These are phyloP conservation scores for Hericium rajendrae DNA, from an alignment of 768 basidiomycete species.

Conservation along the genomic window DNA sequence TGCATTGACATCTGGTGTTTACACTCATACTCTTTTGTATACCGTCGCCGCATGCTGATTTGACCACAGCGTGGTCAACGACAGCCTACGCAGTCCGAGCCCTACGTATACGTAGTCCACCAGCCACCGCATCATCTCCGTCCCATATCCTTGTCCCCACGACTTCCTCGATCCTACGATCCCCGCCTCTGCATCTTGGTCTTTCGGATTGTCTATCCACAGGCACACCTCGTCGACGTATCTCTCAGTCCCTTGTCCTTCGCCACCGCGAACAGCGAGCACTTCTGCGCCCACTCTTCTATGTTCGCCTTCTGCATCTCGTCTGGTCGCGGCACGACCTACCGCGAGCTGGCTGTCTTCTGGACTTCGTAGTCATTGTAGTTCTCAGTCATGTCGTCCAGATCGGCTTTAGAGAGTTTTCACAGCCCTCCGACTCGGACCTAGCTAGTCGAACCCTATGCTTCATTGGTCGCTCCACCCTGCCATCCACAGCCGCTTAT, in stretches of 20 bases:
- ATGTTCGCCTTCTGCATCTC: not conserved
- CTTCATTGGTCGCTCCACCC: no score
- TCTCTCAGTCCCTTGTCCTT: not conserved
- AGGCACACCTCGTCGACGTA: not conserved
- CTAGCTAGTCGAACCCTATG: no score
- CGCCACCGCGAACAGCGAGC: not conserved
- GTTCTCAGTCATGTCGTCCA: not conserved
- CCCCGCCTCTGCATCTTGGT: not conserved
- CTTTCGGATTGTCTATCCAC: not conserved
- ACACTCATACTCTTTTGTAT: not conserved
- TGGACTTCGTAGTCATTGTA: not conserved
- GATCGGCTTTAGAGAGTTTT: not conserved
- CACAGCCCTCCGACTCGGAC: no score
- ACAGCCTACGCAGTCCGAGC: not conserved
- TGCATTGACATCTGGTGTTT: not conserved
- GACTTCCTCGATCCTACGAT: not conserved
- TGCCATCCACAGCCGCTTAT: no score
- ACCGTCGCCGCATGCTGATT: not conserved
- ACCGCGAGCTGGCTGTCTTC: not conserved
- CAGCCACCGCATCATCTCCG: not conserved
- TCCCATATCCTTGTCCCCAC: not conserved
- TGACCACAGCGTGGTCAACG: not conserved
- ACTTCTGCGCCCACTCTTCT: not conserved
- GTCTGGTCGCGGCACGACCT: not conserved
- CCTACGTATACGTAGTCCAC: not conserved